These are phyloP conservation scores for Nothophytophthora sp. DNA, from an alignment of 352 stramenopile species.

Conservation along the genomic window DNA sequence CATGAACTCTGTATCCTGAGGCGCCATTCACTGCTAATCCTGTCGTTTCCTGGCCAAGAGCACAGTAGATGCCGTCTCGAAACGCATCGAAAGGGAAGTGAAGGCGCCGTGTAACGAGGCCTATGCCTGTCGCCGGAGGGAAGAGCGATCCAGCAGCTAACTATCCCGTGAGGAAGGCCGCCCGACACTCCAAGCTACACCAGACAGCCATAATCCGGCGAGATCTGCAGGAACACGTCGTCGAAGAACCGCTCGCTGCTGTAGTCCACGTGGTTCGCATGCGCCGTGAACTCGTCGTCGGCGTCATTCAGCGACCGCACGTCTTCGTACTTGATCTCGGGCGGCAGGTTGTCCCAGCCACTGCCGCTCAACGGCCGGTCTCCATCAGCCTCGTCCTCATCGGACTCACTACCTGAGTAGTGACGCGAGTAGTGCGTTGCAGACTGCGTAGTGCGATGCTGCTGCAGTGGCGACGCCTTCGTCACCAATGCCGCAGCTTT, in stretches of 20 bases:
- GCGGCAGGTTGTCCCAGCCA: constrained; percentile 26
- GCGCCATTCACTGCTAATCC: too few species aligned
- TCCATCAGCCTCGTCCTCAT: background rate
- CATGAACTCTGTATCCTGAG: too few species aligned
- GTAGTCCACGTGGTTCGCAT: constrained; percentile 62
- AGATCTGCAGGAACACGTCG: constrained; percentile 81
- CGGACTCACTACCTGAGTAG: background rate
- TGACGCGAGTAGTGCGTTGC: background rate
- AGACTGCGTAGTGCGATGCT: too few species aligned
- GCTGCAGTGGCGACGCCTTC: constrained; percentile 12
- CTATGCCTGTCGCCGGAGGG: too few species aligned
- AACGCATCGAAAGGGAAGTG: too few species aligned
- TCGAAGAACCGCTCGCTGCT: constrained; percentile 73
- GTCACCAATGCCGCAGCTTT: constrained; percentile 18
- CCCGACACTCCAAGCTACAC: too few species aligned
- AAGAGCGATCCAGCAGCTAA: too few species aligned
- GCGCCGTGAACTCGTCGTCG: constrained; percentile 48
- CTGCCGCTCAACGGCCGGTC: constrained; percentile 26
- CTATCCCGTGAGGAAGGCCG: too few species aligned
- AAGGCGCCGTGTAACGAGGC: too few species aligned
- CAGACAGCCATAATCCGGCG: constrained; percentile 69
- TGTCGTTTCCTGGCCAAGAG: too few species aligned
- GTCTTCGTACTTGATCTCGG: constrained; percentile 58
- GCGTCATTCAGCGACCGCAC: constrained; percentile 46
- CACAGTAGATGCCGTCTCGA: too few species aligned